These are phyloP conservation scores for Parathielavia hyrcaniae DNA, from an alignment of 495 filamentous ascomycete species.

Conservation along the genomic window DNA sequence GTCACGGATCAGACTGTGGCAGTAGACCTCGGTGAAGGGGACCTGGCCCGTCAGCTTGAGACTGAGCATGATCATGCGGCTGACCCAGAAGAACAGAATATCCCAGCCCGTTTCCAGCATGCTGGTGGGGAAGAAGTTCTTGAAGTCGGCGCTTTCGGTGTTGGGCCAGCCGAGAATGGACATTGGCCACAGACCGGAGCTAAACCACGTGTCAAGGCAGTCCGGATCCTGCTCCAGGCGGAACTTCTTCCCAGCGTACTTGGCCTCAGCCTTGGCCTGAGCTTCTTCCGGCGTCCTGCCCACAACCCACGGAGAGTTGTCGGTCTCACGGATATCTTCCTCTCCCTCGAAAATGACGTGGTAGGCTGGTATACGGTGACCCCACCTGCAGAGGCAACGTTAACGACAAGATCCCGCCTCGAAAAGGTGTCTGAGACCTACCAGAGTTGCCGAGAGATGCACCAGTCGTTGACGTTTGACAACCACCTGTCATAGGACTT, in stretches of 20 bases:
- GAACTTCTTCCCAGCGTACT: constrained; percentile 65
- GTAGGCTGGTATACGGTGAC: constrained; percentile 71
- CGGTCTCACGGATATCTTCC: constrained; percentile 46
- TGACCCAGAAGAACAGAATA: constrained; percentile 81
- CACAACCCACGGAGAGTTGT: constrained; percentile 55
- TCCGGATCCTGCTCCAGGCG: constrained; percentile 60
- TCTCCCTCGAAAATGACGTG: constrained; percentile 64
- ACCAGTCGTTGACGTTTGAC: constrained; percentile 72
- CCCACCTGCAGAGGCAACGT: constrained; percentile 46
- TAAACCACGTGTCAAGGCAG: constrained; percentile 81
- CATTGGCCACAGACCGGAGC: constrained; percentile 75
- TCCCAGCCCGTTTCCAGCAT: constrained; percentile 80
- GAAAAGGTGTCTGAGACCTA: background rate
- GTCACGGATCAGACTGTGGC: constrained; percentile 67
- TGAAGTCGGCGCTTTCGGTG: constrained; percentile 53
- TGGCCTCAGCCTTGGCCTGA: constrained; percentile 32
- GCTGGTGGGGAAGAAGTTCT: constrained; percentile 67
- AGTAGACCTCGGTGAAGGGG: constrained; percentile 68
- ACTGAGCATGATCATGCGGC: constrained; percentile 74
- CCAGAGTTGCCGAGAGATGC: constrained; percentile 76
- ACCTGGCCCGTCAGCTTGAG: constrained; percentile 71
- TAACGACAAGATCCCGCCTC: background rate
- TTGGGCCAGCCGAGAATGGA: constrained; percentile 76
- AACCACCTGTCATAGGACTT: constrained; percentile 71
- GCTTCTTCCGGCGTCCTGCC: constrained; percentile 48